Conservation (phyloP, 2,329 filamentous ascomycete species). For the Furcasterigmium furcatum region DNA sequence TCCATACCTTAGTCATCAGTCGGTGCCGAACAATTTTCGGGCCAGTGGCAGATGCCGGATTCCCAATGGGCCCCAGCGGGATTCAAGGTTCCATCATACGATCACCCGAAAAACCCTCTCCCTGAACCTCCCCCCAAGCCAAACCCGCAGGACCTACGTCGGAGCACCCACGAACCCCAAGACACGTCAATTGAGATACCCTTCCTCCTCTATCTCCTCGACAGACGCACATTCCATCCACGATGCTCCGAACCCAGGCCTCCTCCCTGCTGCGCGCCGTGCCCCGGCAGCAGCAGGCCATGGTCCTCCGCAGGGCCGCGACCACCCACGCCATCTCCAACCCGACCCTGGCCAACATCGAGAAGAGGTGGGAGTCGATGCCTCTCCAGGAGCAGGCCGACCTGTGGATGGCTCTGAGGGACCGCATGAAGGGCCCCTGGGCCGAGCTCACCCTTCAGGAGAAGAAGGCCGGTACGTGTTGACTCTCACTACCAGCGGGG, state of each 20-base stretch:
- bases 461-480: conserved; percentile 94
- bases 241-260: conserved; percentile 54
- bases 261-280: conserved; percentile 50
- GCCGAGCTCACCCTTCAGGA: conserved; percentile 90
- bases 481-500: background rate
- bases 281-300: conserved; percentile 26
- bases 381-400: conserved; percentile 98
- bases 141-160: conserved; percentile 2
- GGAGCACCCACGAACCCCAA: conserved; percentile 2
- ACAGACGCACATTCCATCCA: conserved; percentile 18
- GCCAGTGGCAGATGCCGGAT: conserved; percentile 5
- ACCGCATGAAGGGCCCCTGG: conserved; percentile 99
- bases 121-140: conserved; percentile 6
- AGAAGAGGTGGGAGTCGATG: conserved; percentile 99
- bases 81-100: conserved; percentile 9
- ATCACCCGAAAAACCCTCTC: conserved; percentile 15
- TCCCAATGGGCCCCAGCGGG: background rate
- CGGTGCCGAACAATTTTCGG: conserved; percentile 5
- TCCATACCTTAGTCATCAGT: conserved; percentile 1
- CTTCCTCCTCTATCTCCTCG: conserved; percentile 1
- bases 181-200: conserved; percentile 1
- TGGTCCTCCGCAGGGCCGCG: conserved; percentile 49
- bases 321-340: conserved; percentile 94
- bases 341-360: conserved; percentile 94
- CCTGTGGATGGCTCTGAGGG: conserved; percentile 96